Evolutionary conservation across 176 grass and related monocot genomes (phyloP).

Genomic region (Carex littledalei): DNA sequence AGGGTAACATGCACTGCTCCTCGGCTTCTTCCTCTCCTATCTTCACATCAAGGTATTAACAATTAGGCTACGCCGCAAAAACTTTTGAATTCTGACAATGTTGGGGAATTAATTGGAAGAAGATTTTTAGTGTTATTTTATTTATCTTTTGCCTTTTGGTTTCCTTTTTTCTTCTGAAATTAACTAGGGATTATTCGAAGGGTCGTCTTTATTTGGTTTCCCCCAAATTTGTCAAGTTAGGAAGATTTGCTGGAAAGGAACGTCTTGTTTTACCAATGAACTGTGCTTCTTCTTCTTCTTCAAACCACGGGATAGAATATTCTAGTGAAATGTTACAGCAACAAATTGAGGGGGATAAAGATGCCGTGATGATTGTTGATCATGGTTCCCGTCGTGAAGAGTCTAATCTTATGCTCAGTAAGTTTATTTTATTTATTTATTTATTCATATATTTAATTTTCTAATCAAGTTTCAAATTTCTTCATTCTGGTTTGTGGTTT

Average conservation of each 20-base stretch:
- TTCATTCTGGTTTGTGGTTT: background rate
- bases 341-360: slow-evolving; percentile 38
- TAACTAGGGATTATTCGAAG: slow-evolving; percentile 27
- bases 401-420: slow-evolving; percentile 91
- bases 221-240: slow-evolving; percentile 24
- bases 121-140: background rate
- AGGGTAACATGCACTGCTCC: background rate
- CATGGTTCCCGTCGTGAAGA: slow-evolving; percentile 90
- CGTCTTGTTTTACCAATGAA: slow-evolving; percentile 22
- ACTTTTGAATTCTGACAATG: background rate
- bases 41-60: slow-evolving; percentile 1
- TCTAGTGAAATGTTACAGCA: background rate
- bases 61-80: background rate
- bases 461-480: background rate
- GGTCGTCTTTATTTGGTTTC: background rate
- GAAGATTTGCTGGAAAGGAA: slow-evolving; percentile 18
- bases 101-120: background rate
- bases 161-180: background rate
- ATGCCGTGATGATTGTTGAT: slow-evolving; percentile 77
- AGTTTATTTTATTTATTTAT: slow-evolving; percentile 1
- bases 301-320: background rate
- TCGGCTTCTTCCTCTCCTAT: slow-evolving; percentile 2
- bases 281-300: slow-evolving; percentile 1
- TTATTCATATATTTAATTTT: background rate
- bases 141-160: background rate